Evolutionary conservation across 75 land plant species (phyloP).

Genomic region (Picea sitchensis): DNA sequence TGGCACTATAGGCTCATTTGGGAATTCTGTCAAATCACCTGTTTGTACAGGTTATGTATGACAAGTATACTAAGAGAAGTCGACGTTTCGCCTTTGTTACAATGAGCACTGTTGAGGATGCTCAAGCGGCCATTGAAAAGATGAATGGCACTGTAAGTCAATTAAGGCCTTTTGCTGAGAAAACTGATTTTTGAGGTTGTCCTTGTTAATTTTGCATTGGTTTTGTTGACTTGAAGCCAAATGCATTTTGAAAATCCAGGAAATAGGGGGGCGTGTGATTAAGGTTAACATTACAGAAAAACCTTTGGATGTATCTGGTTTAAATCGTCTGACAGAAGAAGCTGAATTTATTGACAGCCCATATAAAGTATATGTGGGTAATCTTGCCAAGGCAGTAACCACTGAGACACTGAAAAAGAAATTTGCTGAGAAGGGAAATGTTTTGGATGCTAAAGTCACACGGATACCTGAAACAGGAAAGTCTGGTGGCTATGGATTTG

Average conservation of each 20-base stretch:
- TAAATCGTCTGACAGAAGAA: conserved; percentile 42
- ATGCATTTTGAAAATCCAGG: conserved; percentile 33
- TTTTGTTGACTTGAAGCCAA: conserved; percentile 2
- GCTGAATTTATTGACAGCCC: conserved; percentile 57
- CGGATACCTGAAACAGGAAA: conserved; percentile 80
- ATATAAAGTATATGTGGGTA: conserved; percentile 86
- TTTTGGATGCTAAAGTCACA: conserved; percentile 84
- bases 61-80: conserved; percentile 82
- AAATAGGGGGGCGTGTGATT: conserved; percentile 68
- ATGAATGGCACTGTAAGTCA: conserved; percentile 73
- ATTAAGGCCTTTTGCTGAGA: not conserved
- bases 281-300: conserved; percentile 85
- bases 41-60: conserved; percentile 78
- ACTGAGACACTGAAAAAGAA: conserved; percentile 48
- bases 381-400: conserved; percentile 86
- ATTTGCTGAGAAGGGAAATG: conserved; percentile 77
- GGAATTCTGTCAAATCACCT: not conserved
- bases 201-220: conserved; percentile 8
- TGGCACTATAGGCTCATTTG: not conserved
- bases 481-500: conserved; percentile 94
- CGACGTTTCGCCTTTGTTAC: conserved; percentile 96
- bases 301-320: conserved; percentile 32
- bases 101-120: conserved; percentile 80
- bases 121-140: conserved; percentile 74
- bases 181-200: conserved; percentile 15